Percentiles rank a stretch among this genome's conserved stretches.
phyloP scores from a whole-genome alignment of 2,329 filamentous ascomycete species.

The Aspergillus pseudonomiae region DNA sequence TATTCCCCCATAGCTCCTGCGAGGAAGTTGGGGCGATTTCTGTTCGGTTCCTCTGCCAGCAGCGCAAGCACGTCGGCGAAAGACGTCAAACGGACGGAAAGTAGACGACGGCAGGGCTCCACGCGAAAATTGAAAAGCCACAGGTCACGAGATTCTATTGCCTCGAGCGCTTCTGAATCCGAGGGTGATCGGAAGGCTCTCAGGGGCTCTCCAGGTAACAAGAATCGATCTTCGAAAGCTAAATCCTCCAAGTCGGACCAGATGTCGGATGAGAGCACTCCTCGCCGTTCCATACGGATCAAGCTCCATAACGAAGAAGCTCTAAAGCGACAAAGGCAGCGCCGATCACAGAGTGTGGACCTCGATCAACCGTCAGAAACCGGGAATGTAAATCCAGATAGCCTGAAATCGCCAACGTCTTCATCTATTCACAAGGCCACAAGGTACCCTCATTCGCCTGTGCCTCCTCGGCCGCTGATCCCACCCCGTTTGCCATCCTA shows the following conservation, averaged over 20 bases:
- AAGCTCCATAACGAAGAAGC: conserved; percentile 81
- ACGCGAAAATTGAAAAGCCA: conserved; percentile 36
- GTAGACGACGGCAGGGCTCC: conserved; percentile 33
- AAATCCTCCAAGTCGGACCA: conserved; percentile 30
- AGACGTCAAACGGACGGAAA: conserved; percentile 27
- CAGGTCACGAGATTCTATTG: conserved; percentile 46
- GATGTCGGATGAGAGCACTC: conserved; percentile 64
- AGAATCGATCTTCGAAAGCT: conserved; percentile 29
- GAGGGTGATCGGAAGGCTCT: conserved; percentile 48
- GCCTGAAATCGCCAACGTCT: conserved; percentile 91
- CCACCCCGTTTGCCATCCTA: conserved; percentile 90
- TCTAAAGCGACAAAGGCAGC: conserved; percentile 66
- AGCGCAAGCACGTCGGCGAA: conserved; percentile 25
- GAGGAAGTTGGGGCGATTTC: conserved; percentile 57
- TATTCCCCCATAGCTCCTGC: conserved; percentile 80
- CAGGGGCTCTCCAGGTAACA: conserved; percentile 27
- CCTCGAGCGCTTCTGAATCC: conserved; percentile 59
- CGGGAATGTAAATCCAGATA: conserved; percentile 67
- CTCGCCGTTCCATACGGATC: conserved; percentile 83
- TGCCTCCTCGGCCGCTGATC: conserved; percentile 85
- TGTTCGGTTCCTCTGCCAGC: conserved; percentile 24
- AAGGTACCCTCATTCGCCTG: conserved; percentile 86
- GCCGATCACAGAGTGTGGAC: conserved; percentile 37
- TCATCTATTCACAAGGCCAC: conserved; percentile 72
- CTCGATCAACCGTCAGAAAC: conserved; percentile 29